Evolutionary conservation across 208 protist species (phyloP).

Genomic region (Herpetomonas tarakana): DNA sequence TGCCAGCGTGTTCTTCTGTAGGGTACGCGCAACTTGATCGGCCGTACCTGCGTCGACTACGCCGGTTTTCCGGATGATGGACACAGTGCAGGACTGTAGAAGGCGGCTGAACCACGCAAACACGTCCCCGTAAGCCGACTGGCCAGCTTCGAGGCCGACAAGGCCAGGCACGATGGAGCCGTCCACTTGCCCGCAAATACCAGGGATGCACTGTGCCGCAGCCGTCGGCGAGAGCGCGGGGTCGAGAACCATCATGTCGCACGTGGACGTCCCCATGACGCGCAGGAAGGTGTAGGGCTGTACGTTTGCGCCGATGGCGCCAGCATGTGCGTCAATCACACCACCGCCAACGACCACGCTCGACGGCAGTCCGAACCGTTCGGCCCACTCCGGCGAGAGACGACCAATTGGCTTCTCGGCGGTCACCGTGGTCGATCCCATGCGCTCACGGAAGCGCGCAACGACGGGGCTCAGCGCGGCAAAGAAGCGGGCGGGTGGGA

Average conservation of each 20-base stretch:
- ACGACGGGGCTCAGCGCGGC: slow-evolving; percentile 38
- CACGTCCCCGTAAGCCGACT: slow-evolving; percentile 59
- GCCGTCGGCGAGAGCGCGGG: slow-evolving; percentile 21
- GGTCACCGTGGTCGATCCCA: slow-evolving; percentile 31
- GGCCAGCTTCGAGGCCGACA: slow-evolving; percentile 52
- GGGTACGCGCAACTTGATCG: slow-evolving; percentile 3
- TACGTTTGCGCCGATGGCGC: slow-evolving; percentile 51
- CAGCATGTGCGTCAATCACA: slow-evolving; percentile 51
- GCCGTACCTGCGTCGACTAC: background rate
- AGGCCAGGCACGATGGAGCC: slow-evolving; percentile 48
- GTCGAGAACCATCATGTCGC: slow-evolving; percentile 63
- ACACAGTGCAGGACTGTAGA: slow-evolving; percentile 28
- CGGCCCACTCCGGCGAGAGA: slow-evolving; percentile 32
- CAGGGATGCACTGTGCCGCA: slow-evolving; percentile 21
- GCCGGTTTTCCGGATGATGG: slow-evolving; percentile 22
- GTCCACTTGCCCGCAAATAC: slow-evolving; percentile 60
- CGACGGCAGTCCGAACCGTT: slow-evolving; percentile 29
- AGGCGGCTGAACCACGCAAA: slow-evolving; percentile 58
- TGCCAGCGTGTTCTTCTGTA: slow-evolving; percentile 26
- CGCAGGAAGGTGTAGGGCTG: slow-evolving; percentile 42
- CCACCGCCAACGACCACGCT: slow-evolving; percentile 45
- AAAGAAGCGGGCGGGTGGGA: slow-evolving; percentile 44
- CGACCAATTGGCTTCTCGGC: slow-evolving; percentile 45
- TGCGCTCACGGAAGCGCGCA: slow-evolving; percentile 30
- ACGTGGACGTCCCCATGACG: slow-evolving; percentile 67